These are phyloP conservation scores for Yamadazyma jaroonii DNA, from an alignment of 1,139 yeast species.

Conservation along the genomic window DNA sequence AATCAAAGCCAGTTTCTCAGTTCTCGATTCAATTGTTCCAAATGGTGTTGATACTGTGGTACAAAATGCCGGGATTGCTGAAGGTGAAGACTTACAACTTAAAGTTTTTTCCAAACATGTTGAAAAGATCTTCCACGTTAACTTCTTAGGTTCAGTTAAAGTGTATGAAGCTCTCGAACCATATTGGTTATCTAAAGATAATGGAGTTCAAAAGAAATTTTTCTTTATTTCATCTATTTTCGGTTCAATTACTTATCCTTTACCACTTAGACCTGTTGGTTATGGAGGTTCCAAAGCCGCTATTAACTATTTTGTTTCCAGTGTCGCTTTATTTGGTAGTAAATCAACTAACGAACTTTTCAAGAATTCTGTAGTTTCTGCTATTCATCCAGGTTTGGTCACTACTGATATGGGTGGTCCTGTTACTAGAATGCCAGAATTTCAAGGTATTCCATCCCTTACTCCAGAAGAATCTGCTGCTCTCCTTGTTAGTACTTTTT, in stretches of 20 bases:
- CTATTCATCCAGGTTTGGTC: constrained; percentile 30
- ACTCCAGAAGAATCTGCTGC: constrained; percentile 7
- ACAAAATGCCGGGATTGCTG: constrained; percentile 11
- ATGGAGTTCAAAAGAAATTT: constrained; percentile 10
- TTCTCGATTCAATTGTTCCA: constrained; percentile 6
- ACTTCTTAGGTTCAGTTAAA: constrained; percentile 11
- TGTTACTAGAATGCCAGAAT: not conserved
- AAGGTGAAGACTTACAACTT: constrained; percentile 2
- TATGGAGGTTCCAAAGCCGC: constrained; percentile 38
- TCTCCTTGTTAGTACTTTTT: too few species aligned
- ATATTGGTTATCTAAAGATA: constrained; percentile 9
- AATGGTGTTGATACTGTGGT: constrained; percentile 13
- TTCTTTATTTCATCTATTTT: constrained; percentile 6
- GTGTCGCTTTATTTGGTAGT: constrained; percentile 17
- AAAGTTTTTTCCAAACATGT: not conserved
- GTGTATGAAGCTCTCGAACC: constrained; percentile 9
- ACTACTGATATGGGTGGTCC: constrained; percentile 21
- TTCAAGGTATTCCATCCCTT: not conserved
- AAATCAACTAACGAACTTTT: not conserved
- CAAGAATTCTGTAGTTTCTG: constrained; percentile 19
- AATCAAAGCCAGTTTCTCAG: constrained; percentile 1
- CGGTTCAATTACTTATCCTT: not conserved
- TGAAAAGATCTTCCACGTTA: constrained; percentile 6
- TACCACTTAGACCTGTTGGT: constrained; percentile 11
- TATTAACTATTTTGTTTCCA: constrained; percentile 21